These are phyloP conservation scores for Durio zibethinus DNA, from an alignment of 345 rosid species.

Conservation along the genomic window DNA sequence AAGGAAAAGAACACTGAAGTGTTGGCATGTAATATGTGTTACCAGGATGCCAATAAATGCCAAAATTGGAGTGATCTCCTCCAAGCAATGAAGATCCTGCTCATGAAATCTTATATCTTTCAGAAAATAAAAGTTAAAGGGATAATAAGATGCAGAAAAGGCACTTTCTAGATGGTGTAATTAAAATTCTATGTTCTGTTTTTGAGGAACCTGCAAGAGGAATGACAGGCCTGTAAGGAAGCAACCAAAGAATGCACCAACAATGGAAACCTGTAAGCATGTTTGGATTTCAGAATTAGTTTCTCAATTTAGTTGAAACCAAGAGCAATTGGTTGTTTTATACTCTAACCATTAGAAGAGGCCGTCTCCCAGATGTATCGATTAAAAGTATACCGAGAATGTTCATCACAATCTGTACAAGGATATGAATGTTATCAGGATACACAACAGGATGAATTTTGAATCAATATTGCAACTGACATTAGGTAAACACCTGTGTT, in stretches of 20 bases:
- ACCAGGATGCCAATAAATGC: conserved; percentile 2
- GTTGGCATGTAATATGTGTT: neutral
- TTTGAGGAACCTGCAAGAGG: conserved; percentile 13
- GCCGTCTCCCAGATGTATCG: conserved; percentile 29
- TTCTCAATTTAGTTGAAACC: no score
- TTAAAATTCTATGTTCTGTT: neutral
- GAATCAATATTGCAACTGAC: neutral
- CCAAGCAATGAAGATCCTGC: conserved; percentile 13
- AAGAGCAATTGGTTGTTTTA: neutral
- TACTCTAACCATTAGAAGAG: conserved; percentile 27
- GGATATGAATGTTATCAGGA: neutral
- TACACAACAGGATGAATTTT: neutral
- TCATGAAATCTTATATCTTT: neutral
- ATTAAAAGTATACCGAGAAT: neutral
- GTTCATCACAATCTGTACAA: conserved; percentile 16
- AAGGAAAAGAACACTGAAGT: no score
- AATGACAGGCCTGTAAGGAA: conserved; percentile 23
- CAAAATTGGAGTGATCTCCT: neutral
- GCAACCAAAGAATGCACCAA: conserved; percentile 20
- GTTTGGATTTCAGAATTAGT: neutral
- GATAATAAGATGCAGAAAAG: neutral
- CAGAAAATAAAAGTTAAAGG: neutral
- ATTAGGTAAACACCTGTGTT: conserved; percentile 7
- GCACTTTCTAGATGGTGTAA: neutral
- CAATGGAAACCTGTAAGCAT: conserved; percentile 17